Evolutionary conservation across 1,284 basidiomycete species (phyloP).

Genomic region (Cerrena zonata): DNA sequence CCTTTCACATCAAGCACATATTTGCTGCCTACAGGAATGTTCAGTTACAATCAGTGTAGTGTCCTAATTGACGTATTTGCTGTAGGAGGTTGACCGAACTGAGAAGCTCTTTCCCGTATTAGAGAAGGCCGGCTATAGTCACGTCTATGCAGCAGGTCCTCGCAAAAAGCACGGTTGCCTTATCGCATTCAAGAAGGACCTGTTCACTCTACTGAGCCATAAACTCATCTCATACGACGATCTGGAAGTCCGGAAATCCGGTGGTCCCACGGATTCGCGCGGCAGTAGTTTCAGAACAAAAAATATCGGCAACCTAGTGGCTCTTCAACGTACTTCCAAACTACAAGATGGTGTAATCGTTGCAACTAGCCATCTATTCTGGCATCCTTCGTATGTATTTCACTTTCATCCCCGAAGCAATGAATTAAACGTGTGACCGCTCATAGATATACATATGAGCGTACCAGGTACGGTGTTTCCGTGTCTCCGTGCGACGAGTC

Average conservation of each 20-base stretch:
- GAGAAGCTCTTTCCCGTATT: conserved; percentile 61
- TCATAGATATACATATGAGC: conserved; percentile 79
- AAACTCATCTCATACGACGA: conserved; percentile 62
- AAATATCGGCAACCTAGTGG: conserved; percentile 77
- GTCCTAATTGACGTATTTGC: neutral
- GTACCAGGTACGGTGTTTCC: conserved; percentile 53
- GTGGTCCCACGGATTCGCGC: conserved; percentile 31
- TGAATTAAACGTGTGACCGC: too few relatives aligned
- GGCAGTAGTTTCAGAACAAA: conserved; percentile 72
- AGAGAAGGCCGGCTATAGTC: conserved; percentile 51
- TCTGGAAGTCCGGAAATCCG: conserved; percentile 42
- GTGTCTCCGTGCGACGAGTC: conserved; percentile 1
- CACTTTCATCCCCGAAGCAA: conserved; percentile 6
- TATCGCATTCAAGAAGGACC: conserved; percentile 58
- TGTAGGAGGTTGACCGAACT: conserved; percentile 72
- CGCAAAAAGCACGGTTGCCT: conserved; percentile 80
- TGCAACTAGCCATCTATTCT: conserved; percentile 86
- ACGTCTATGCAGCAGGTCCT: conserved; percentile 60
- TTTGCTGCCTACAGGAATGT: conserved; percentile 77
- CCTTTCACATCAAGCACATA: conserved; percentile 59
- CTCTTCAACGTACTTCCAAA: conserved; percentile 44
- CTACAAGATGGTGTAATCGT: conserved; percentile 55
- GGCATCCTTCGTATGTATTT: conserved; percentile 77
- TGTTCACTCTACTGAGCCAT: conserved; percentile 44
- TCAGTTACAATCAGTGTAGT: neutral